Evolutionary conservation across 441 rosid genomes (phyloP), one percentile per base, ranked within the genome.

Genomic region (Francoa sonchifolia): DNA sequence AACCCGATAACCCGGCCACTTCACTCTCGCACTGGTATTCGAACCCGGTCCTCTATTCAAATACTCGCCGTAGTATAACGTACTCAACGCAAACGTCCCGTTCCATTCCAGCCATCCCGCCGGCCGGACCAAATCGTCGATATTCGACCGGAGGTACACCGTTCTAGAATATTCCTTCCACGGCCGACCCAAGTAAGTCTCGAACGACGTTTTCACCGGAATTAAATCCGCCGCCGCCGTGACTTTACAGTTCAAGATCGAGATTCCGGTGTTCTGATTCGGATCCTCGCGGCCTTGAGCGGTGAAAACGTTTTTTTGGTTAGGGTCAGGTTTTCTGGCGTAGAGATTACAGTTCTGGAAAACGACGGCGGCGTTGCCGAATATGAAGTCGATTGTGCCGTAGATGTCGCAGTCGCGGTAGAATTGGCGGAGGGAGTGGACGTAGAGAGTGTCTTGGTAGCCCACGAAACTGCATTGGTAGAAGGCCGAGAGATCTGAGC

Each of bases 71-170:
- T 71, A 74, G 48, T 52, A 71, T 8, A 71, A 55, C 0, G 82
- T 74, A 10, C 33, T 47, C 48, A 74, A 47, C 0, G 69, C 77
- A 44, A 71, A 74, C 0, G 52, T 57, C 1, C 39, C 65, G 27
- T 71, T 42, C 82, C 82, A 74, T 30, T 57, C 54, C 30, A 71
- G 38, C 74, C 76, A 74, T 39, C 82, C 82, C 0, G 67, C 71
- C 0, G 82, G 71, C 30, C 62, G 66, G 0, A 74, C 48, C 42
- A 68, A 12, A 28, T 65, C 68, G 3, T 54, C 77, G 4, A 74
- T 63, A 30, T 50, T 41, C 8, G 75, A 66, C 54, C 41, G 39
- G 20, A 74, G 44, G 2, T 50, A 34, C 35, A 74, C 71, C 6
- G 77, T 68, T 33, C 77, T 58, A 3, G 75, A 74, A 51, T 60